phyloP scores from a whole-genome alignment of 768 basidiomycete species.

The Tylopilus balloui region DNA sequence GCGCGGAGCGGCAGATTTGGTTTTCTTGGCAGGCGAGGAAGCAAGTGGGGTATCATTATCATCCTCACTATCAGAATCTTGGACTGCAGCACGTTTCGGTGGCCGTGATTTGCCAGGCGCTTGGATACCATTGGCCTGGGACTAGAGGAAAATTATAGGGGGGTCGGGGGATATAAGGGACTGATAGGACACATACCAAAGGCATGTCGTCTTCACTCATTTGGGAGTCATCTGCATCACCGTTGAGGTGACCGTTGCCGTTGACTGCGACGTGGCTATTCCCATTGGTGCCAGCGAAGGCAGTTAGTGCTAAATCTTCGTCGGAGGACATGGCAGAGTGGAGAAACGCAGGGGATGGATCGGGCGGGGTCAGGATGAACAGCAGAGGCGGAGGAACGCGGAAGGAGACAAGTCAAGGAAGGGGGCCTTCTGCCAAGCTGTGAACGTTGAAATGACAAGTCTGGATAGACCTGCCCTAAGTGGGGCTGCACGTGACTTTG shows the following conservation, averaged over 20 bases:
- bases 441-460: constrained; percentile 36
- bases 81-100: constrained; percentile 54
- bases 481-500: constrained; percentile 24
- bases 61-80: constrained; percentile 58
- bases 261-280: constrained; percentile 46
- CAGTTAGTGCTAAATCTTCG: constrained; percentile 51
- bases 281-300: constrained; percentile 35
- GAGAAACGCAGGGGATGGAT: constrained; percentile 8
- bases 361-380: background rate
- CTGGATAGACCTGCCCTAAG: constrained; percentile 56
- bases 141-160: constrained; percentile 38
- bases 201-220: constrained; percentile 74
- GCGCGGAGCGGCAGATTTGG: constrained; percentile 35
- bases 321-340: constrained; percentile 51
- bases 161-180: constrained; percentile 3
- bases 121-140: constrained; percentile 52
- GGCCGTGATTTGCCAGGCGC: constrained; percentile 27
- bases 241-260: constrained; percentile 38
- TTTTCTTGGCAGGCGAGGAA: constrained; percentile 62
- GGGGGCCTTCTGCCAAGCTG: constrained; percentile 18
- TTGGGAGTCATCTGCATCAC: constrained; percentile 38
- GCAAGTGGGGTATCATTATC: constrained; percentile 66
- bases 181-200: constrained; percentile 45
- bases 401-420: constrained; percentile 31
- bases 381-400: constrained; percentile 24